A percentile compares a stretch with the other conserved stretches of the same genome.
Evolutionary conservation across 2,329 filamentous ascomycete species (phyloP).

Genomic region (Ceratocystis huliohia): DNA sequence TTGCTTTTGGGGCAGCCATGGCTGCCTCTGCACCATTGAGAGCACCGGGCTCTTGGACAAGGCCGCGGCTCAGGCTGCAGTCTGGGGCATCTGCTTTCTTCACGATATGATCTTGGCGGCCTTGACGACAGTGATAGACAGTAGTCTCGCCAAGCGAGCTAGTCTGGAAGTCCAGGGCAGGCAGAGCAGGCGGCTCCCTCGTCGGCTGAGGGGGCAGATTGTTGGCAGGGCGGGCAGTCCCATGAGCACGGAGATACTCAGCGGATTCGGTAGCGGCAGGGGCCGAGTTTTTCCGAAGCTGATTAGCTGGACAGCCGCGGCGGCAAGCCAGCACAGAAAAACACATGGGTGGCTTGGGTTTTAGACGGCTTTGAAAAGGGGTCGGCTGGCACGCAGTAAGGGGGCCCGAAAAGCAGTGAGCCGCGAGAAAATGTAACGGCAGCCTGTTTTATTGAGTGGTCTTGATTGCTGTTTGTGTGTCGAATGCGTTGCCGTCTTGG

Average conservation of each 20-base stretch:
- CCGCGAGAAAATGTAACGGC: not conserved
- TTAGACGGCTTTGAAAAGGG: too few relatives aligned
- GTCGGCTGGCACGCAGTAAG: not conserved
- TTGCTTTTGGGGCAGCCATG: not conserved
- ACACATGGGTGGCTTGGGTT: not conserved
- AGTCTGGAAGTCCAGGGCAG: constrained; percentile 11
- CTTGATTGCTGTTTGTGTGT: not conserved
- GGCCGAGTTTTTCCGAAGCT: not conserved
- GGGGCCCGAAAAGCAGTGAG: not conserved
- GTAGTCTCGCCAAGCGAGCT: not conserved
- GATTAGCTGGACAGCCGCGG: constrained; percentile 3
- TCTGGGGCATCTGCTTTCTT: not conserved
- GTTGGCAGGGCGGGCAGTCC: not conserved
- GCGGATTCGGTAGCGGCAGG: not conserved
- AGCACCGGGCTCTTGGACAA: not conserved
- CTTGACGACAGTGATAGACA: not conserved
- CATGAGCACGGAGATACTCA: not conserved
- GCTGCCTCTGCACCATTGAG: not conserved
- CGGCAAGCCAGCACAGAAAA: constrained; percentile 11
- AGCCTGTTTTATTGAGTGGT: not conserved
- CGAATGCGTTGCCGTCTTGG: not conserved
- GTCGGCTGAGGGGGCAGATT: not conserved
- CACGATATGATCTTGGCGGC: not conserved
- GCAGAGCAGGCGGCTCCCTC: constrained; percentile 8
- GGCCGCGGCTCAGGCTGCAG: not conserved